Conservation (phyloP, 78 protist species). For the Tieghemostelium lacteum region DNA sequence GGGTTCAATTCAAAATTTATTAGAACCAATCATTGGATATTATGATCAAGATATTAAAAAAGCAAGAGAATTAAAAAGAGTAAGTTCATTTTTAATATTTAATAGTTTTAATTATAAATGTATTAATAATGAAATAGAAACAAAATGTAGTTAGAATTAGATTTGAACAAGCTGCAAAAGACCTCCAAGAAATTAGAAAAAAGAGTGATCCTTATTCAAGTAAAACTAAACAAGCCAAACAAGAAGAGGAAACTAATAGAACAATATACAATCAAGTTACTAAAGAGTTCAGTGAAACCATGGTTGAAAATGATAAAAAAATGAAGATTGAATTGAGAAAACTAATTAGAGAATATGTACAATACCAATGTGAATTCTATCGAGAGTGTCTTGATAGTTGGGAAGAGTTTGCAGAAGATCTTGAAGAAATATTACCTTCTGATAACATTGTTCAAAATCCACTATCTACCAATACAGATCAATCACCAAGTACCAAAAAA, state of each 20-base stretch:
- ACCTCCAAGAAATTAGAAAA: slow-evolving; percentile 22
- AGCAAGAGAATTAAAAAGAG: slow-evolving; percentile 76
- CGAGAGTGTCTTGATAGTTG: slow-evolving; percentile 59
- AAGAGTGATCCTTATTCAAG: slow-evolving; percentile 53
- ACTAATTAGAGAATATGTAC: slow-evolving; percentile 52
- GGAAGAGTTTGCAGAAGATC: slow-evolving; percentile 56
- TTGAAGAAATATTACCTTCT: slow-evolving; percentile 45
- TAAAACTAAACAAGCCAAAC: slow-evolving; percentile 38
- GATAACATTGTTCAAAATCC: not conserved
- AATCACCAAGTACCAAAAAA: no score
- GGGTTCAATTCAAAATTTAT: slow-evolving; percentile 1
- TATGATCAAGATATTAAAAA: slow-evolving; percentile 41
- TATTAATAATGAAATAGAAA: slow-evolving; percentile 16
- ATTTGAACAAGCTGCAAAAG: slow-evolving; percentile 50
- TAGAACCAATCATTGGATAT: slow-evolving; percentile 48
- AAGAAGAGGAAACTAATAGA: slow-evolving; percentile 36
- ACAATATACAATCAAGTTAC: not conserved
- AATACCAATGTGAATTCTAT: slow-evolving; percentile 46
- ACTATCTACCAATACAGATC: not conserved
- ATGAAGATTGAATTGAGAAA: slow-evolving; percentile 36
- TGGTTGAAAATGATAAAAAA: slow-evolving; percentile 34
- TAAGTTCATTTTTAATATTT: not conserved
- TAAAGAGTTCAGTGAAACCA: slow-evolving; percentile 24
- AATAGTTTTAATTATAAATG: not conserved
- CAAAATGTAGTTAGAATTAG: slow-evolving; percentile 75